These are phyloP conservation scores for Saccharomycopsis olivae DNA, from an alignment of 805 yeast genomes.

Conservation along the genomic window DNA sequence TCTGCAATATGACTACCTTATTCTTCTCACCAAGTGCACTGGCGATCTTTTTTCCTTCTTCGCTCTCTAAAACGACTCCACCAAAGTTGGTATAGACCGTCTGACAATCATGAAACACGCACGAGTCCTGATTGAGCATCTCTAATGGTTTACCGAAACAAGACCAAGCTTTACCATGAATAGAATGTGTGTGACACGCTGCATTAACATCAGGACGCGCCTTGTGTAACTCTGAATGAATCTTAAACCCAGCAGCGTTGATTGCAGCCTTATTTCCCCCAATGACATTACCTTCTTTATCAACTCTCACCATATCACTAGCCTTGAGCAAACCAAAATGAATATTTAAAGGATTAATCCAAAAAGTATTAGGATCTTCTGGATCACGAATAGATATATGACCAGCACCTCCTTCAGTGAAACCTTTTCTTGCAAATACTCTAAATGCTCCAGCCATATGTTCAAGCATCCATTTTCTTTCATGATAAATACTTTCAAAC, in stretches of 20 bases:
- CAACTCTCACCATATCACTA: slow-evolving; percentile 53
- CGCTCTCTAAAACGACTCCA: slow-evolving; percentile 62
- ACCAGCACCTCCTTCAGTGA: slow-evolving; percentile 72
- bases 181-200: slow-evolving; percentile 63
- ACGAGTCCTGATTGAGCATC: slow-evolving; percentile 73
- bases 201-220: slow-evolving; percentile 64
- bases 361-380: slow-evolving; percentile 64
- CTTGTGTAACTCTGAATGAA: slow-evolving; percentile 57
- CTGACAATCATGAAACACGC: slow-evolving; percentile 55
- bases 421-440: slow-evolving; percentile 70
- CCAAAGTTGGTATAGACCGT: slow-evolving; percentile 62
- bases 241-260: slow-evolving; percentile 61
- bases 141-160: slow-evolving; percentile 58
- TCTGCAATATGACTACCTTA: slow-evolving; percentile 50
- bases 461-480: slow-evolving; percentile 47
- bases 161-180: slow-evolving; percentile 54
- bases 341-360: slow-evolving; percentile 83
- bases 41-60: slow-evolving; percentile 56
- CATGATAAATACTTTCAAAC: slow-evolving; percentile 36
- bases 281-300: slow-evolving; percentile 50
- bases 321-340: slow-evolving; percentile 58
- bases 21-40: slow-evolving; percentile 45
- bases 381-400: slow-evolving; percentile 85
- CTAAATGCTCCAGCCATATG: slow-evolving; percentile 85
- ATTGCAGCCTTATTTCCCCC: slow-evolving; percentile 49